These are phyloP conservation scores for Betula pendula DNA, from an alignment of 306 rosid genomes.

Conservation along the genomic window DNA sequence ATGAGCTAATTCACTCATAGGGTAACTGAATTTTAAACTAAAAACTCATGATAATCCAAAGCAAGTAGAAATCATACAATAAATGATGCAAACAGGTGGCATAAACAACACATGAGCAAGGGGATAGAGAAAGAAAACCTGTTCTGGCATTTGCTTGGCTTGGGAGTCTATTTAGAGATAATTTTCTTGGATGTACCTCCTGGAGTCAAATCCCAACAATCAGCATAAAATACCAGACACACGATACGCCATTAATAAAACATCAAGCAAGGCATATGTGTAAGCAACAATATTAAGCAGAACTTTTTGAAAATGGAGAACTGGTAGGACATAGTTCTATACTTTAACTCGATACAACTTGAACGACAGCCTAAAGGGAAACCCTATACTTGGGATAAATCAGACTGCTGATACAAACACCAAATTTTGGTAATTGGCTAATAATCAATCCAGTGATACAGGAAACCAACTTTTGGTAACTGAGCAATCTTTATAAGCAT, in stretches of 20 bases:
- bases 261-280: background rate
- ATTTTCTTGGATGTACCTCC: slow-evolving; percentile 29
- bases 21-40: background rate
- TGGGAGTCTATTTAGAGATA: slow-evolving; percentile 30
- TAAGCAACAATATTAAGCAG: background rate
- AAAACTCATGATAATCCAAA: background rate
- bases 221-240: slow-evolving; percentile 1
- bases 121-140: slow-evolving; percentile 47
- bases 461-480: background rate
- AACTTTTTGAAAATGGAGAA: background rate
- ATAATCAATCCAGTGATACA: background rate
- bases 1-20: background rate
- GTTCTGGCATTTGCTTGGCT: slow-evolving; percentile 28
- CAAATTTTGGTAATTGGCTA: background rate
- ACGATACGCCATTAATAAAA: background rate
- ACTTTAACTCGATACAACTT: background rate
- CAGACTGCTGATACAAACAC: background rate
- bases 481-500: background rate
- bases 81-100: background rate
- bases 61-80: background rate
- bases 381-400: background rate
- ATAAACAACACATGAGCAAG: background rate
- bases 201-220: slow-evolving; percentile 15
- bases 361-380: background rate
- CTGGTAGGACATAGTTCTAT: background rate